phyloP scores from a whole-genome alignment of 305 asterid genomes.

The Fraxinus sp. region DNA sequence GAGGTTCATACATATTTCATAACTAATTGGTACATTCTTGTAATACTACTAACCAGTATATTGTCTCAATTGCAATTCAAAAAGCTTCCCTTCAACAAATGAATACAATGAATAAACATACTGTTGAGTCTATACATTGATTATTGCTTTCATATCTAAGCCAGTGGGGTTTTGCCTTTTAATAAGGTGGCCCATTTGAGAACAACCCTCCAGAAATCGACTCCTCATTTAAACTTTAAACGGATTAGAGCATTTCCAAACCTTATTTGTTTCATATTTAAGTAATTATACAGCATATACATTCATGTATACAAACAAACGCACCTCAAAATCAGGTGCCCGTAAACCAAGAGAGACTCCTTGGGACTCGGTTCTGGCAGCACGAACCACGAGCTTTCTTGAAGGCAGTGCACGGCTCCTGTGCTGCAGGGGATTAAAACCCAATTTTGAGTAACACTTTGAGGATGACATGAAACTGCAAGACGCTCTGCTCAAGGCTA shows the following conservation, averaged over 20 bases:
- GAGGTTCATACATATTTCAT: neutral
- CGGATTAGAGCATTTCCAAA: neutral
- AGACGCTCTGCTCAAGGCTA: conserved; percentile 3
- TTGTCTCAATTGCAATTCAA: neutral
- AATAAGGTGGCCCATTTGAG: neutral
- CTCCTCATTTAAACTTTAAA: neutral
- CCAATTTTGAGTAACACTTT: conserved; percentile 34
- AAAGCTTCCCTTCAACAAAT: neutral
- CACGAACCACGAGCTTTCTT: conserved; percentile 59
- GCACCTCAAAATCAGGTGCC: conserved; percentile 82
- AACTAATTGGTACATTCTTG: neutral
- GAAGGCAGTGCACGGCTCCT: conserved; percentile 31
- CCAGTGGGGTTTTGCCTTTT: neutral
- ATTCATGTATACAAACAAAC: neutral
- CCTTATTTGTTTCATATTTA: neutral
- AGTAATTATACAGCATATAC: neutral
- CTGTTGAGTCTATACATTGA: neutral
- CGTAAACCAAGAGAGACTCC: conserved; percentile 69
- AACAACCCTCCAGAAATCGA: neutral
- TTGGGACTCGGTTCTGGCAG: conserved; percentile 75
- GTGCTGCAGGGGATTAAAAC: conserved; percentile 38
- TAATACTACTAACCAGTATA: neutral
- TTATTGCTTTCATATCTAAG: neutral
- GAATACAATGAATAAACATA: neutral
- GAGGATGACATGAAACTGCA: conserved; percentile 32